Evolutionary conservation across 1,139 yeast genomes (phyloP).

Genomic region (Blastobotrys buckinghamii): DNA sequence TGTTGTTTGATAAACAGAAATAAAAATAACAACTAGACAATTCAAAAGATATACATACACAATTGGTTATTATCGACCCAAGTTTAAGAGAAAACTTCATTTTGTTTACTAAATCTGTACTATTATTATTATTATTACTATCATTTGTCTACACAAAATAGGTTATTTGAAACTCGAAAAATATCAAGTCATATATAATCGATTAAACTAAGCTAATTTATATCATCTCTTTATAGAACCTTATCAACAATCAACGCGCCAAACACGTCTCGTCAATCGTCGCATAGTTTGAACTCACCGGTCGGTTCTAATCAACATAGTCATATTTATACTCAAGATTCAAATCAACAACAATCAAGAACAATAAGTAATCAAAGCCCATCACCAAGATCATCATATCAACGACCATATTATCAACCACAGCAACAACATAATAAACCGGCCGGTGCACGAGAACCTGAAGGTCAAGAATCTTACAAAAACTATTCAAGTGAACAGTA

Average conservation of each 20-base stretch:
- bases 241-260: neutral
- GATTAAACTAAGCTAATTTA: too few species aligned
- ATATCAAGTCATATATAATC: too few species aligned
- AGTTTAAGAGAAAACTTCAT: too few species aligned
- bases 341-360: neutral
- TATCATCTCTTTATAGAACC: too few species aligned
- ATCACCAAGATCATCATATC: neutral
- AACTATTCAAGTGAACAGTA: neutral
- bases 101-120: neutral
- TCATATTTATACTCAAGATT: neutral
- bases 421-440: neutral
- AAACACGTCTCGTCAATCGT: slow-evolving; percentile 7
- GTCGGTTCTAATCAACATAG: slow-evolving; percentile 3
- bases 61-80: too few species aligned
- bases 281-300: slow-evolving; percentile 3
- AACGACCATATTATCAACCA: neutral
- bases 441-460: slow-evolving; percentile 5
- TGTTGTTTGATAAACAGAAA: too few species aligned
- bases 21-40: too few species aligned
- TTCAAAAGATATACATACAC: too few species aligned
- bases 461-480: neutral
- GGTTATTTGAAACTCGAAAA: too few species aligned
- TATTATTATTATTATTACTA: neutral
- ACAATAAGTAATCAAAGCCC: neutral
- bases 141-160: too few species aligned